Evolutionary conservation across 2,329 filamentous ascomycete genomes (phyloP).

Genomic region (Leptographium lundbergii): DNA sequence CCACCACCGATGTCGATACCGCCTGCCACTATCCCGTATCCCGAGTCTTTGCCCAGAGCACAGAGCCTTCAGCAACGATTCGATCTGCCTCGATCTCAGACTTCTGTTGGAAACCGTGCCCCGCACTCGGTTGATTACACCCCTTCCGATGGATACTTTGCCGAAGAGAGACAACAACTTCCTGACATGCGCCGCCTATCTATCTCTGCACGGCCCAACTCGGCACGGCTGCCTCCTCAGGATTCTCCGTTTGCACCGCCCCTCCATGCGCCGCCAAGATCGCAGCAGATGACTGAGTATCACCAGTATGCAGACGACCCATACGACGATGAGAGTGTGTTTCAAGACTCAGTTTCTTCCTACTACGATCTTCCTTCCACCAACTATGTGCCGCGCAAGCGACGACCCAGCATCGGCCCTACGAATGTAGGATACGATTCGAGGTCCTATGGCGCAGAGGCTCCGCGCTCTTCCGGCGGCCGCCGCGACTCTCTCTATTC

Average conservation of each 20-base stretch:
- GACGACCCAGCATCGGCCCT: constrained; percentile 22
- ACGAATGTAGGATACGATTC: constrained; percentile 20
- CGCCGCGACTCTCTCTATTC: constrained; percentile 30
- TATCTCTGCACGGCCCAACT: constrained; percentile 35
- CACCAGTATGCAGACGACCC: constrained; percentile 24
- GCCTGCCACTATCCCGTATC: not conserved
- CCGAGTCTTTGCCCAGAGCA: not conserved
- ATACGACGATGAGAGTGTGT: constrained; percentile 23
- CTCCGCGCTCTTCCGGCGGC: constrained; percentile 12
- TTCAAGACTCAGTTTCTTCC: constrained; percentile 12
- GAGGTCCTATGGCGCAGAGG: constrained; percentile 27
- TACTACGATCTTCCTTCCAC: constrained; percentile 18
- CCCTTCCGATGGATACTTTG: constrained; percentile 26
- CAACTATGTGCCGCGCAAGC: constrained; percentile 10
- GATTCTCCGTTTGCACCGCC: constrained; percentile 18
- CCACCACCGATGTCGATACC: not conserved
- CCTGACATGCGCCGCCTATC: constrained; percentile 29
- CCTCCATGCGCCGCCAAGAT: constrained; percentile 5
- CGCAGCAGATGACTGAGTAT: constrained; percentile 16
- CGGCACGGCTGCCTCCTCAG: constrained; percentile 20
- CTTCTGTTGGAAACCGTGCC: constrained; percentile 24
- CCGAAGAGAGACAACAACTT: constrained; percentile 17
- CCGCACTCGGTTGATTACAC: constrained; percentile 19
- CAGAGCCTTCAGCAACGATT: constrained; percentile 14
- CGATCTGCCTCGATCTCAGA: constrained; percentile 19